A percentile compares a stretch with the other conserved stretches of the same genome.
Conservation (phyloP, 2,329 filamentous ascomycete species). For the Verticillium nubilum region DNA sequence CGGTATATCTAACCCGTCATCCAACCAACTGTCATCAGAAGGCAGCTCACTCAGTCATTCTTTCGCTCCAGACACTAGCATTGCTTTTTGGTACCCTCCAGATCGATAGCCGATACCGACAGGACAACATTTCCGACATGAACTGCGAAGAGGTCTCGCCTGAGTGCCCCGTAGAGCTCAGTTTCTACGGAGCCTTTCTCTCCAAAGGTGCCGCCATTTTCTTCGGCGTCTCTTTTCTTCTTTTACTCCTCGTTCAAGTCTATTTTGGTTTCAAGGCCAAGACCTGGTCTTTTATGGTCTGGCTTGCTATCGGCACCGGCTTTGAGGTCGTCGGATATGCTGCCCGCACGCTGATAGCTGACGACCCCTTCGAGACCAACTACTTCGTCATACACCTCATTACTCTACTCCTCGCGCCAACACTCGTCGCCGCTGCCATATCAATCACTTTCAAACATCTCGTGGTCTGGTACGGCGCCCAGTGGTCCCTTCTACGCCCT, state of each 20-base stretch:
- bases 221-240: neutral
- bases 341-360: neutral
- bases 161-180: neutral
- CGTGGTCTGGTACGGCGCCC: slow-evolving; percentile 33
- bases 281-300: slow-evolving; percentile 1
- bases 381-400: slow-evolving; percentile 35
- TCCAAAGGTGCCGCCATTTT: neutral
- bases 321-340: neutral
- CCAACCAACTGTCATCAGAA: too few species aligned
- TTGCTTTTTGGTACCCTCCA: neutral
- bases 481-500: slow-evolving; percentile 32
- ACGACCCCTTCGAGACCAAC: slow-evolving; percentile 32
- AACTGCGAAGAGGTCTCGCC: neutral
- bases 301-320: neutral
- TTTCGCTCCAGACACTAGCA: neutral
- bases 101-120: neutral
- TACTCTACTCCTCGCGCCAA: slow-evolving; percentile 34
- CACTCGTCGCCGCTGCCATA: slow-evolving; percentile 37
- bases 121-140: neutral
- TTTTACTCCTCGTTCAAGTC: neutral
- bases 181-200: neutral
- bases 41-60: neutral
- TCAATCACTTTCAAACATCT: slow-evolving; percentile 41
- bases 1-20: too few species aligned
- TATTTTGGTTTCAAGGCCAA: neutral